Percentiles rank a stretch among this genome's conserved stretches.
phyloP scores from a whole-genome alignment of 805 yeast species.

The Candida caryicola region DNA sequence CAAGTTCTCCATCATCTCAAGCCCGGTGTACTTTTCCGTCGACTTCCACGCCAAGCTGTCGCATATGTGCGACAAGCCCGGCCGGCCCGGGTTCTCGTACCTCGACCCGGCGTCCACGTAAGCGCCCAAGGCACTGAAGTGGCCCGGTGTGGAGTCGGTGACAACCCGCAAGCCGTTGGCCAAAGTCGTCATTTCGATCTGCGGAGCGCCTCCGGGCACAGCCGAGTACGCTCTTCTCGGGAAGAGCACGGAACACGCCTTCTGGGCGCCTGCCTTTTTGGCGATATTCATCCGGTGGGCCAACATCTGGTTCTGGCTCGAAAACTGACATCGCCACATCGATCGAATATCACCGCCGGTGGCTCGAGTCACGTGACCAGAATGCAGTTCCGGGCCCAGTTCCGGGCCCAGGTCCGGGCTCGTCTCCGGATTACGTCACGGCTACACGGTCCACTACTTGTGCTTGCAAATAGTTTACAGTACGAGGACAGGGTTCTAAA shows the following conservation, averaged over 20 bases:
- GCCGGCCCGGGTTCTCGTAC: slow-evolving; percentile 55
- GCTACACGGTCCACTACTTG: no score
- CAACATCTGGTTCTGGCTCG: no score
- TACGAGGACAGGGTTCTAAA: no score
- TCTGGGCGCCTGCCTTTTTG: not conserved
- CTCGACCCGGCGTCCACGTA: slow-evolving; percentile 91
- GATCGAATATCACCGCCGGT: no score
- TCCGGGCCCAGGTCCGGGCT: no score
- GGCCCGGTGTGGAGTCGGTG: slow-evolving; percentile 83
- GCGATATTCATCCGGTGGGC: not conserved
- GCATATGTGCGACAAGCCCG: slow-evolving; percentile 78
- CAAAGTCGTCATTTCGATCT: slow-evolving; percentile 41
- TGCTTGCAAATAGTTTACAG: no score
- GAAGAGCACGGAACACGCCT: not conserved
- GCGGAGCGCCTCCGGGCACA: slow-evolving; percentile 8
- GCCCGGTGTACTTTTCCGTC: slow-evolving; percentile 55
- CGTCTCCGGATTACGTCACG: no score
- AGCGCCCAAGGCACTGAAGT: slow-evolving; percentile 86
- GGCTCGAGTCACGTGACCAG: no score
- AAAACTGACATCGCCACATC: no score
- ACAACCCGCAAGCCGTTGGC: slow-evolving; percentile 79
- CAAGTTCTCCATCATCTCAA: slow-evolving; percentile 69
- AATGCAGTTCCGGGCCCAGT: no score
- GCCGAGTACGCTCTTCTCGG: not conserved
- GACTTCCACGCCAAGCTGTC: slow-evolving; percentile 86